Conservation (phyloP, 805 yeast species). For the Hanseniaspora pseudoguilliermondii region DNA sequence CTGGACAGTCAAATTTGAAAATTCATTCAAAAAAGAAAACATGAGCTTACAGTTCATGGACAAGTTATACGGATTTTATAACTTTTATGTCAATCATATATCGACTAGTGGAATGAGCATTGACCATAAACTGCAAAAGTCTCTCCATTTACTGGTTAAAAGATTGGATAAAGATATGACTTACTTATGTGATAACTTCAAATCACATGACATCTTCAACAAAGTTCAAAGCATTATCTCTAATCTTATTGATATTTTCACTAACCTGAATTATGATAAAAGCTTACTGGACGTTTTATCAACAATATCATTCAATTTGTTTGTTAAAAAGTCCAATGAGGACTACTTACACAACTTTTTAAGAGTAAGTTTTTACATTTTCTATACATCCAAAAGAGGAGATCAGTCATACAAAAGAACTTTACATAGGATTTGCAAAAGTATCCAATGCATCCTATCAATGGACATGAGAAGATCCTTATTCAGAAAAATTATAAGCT, state of each 20-base stretch:
- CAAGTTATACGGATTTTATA: constrained; percentile 10
- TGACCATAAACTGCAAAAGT: neutral
- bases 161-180: neutral
- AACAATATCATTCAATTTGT: constrained; percentile 23
- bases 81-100: constrained; percentile 6
- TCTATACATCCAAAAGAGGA: constrained; percentile 1
- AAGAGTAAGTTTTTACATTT: constrained; percentile 14
- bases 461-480: constrained; percentile 14
- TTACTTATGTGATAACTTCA: neutral
- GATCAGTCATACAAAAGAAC: constrained; percentile 13
- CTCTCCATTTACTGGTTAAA: neutral
- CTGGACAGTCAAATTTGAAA: constrained; percentile 10
- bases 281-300: constrained; percentile 18
- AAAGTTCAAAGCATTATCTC: neutral
- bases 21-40: neutral
- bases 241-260: neutral
- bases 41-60: neutral
- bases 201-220: neutral
- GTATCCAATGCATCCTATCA: constrained; percentile 16
- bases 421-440: constrained; percentile 16
- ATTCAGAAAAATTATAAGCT: constrained; percentile 19
- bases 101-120: neutral
- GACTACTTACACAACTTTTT: constrained; percentile 16
- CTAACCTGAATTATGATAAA: neutral
- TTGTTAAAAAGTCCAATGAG: constrained; percentile 15